Evolutionary conservation across 1,284 basidiomycete species (phyloP).

Genomic region (Coniophora puteana): DNA sequence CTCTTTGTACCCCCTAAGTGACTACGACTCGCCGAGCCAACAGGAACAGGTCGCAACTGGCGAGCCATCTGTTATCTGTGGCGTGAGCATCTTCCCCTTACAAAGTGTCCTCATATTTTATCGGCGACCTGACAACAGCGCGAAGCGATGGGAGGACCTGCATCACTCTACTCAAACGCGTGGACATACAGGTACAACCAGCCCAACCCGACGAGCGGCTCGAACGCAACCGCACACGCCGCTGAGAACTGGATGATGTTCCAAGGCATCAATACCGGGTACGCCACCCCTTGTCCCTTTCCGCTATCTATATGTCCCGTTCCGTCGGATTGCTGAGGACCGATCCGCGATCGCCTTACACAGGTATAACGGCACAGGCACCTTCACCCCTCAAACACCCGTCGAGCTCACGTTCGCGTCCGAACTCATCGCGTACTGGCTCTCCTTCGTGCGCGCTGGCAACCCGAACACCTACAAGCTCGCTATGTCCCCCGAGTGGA

Average conservation of each 20-base stretch:
- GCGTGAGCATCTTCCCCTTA: constrained; percentile 6
- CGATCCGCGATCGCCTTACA: neutral
- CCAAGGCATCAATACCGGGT: constrained; percentile 13
- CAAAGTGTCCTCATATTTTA: no score
- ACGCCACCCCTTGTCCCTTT: neutral
- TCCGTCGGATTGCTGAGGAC: constrained; percentile 13
- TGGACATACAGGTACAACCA: constrained; percentile 13
- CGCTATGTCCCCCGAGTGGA: constrained; percentile 11
- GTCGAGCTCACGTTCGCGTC: constrained; percentile 10
- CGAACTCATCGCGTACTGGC: constrained; percentile 13
- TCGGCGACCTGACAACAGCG: constrained; percentile 5
- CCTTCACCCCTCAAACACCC: constrained; percentile 9
- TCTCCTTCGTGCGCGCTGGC: constrained; percentile 14
- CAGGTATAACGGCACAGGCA: constrained; percentile 14
- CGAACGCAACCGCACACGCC: constrained; percentile 3
- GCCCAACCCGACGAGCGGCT: constrained; percentile 12
- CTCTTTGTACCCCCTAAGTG: constrained; percentile 8
- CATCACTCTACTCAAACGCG: constrained; percentile 7
- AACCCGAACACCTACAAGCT: constrained; percentile 14
- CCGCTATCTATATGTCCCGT: neutral
- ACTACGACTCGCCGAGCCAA: constrained; percentile 15
- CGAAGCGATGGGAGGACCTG: constrained; percentile 3
- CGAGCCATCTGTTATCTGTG: constrained; percentile 10
- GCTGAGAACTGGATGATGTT: constrained; percentile 15
- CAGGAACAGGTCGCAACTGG: constrained; percentile 9